Percentiles rank a stretch among this genome's conserved stretches.
phyloP scores from a whole-genome alignment of 2,329 filamentous ascomycete genomes.

The Colletotrichum zoysiae region DNA sequence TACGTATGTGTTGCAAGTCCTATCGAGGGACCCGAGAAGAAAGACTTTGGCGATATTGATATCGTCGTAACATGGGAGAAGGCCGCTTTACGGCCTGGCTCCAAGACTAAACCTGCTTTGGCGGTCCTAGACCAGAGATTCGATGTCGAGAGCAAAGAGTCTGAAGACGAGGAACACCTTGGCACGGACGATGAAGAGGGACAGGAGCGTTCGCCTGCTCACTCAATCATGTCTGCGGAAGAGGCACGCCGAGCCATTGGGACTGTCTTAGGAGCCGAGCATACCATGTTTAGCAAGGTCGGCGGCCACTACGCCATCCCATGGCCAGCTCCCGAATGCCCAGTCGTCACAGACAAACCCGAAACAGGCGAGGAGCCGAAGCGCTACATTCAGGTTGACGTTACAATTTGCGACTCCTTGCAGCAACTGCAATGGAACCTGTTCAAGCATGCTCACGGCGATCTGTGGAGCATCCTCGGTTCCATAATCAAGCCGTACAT shows the following conservation, averaged over 20 bases:
- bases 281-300: slow-evolving; percentile 48
- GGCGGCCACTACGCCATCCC: slow-evolving; percentile 65
- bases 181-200: background rate
- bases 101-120: background rate
- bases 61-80: slow-evolving; percentile 66
- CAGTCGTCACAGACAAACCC: background rate
- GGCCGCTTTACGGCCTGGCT: slow-evolving; percentile 33
- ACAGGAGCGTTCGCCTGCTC: background rate
- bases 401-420: slow-evolving; percentile 64
- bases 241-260: slow-evolving; percentile 22
- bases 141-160: background rate
- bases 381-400: slow-evolving; percentile 75
- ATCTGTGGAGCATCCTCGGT: slow-evolving; percentile 75
- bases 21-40: slow-evolving; percentile 77
- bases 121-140: no score
- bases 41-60: slow-evolving; percentile 79
- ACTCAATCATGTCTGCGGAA: background rate
- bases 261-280: slow-evolving; percentile 59
- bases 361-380: background rate
- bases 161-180: no score
- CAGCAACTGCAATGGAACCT: slow-evolving; percentile 69
- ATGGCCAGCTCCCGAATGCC: slow-evolving; percentile 57
- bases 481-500: slow-evolving; percentile 74
- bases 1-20: slow-evolving; percentile 70
- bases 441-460: slow-evolving; percentile 80